Base-by-base conservation (phyloP, 2,329 filamentous ascomycete genomes). In the Xylariales sp. region DNA sequence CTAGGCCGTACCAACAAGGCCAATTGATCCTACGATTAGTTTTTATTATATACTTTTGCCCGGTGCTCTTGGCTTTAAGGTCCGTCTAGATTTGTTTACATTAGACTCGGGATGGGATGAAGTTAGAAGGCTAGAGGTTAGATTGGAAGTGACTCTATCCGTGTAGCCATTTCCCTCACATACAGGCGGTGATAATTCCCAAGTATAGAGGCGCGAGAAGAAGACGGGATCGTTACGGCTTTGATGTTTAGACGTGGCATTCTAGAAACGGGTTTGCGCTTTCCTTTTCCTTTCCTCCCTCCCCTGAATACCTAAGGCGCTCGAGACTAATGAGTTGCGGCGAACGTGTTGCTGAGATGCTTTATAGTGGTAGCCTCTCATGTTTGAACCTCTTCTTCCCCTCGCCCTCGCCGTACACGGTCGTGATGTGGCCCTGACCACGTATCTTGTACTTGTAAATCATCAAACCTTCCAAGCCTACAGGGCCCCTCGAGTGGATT, bases 401-500 rank as follows among this genome's bases (percentile, higher is more conserved):
- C 67, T 87, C 84, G 1, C 87, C 88, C 64, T 88, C 86, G 10
- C 89, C 89, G 70, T 97, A 98, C 62, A 89, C 89, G 0, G 87
- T 87, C 28, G 93, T 93, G n/a, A 90, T 85, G 73, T 99, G 96
- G 9, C 94, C 96, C 67, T 88, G 84, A 0, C 95, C 96, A 45
- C 92, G 85, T 70, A 99, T 86, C 80, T 96, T 89, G 84, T 97
- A 99, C 84, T 97, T 97, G 83, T 99, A 97, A 70, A 98, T 98
- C 78, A 93, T 97, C 79, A 99, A 81, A 0, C 96, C 96, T 77
- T 98, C 96, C 60, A 99, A 83, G 1, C 96, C 96, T 5, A 99
- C 96, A 0, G 96, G 96, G 0, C 96, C 96, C 58, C 96, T 86
- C 1, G 93, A 92, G 79, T 99, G 96, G 71, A 99, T 97, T 84